Base-by-base conservation (phyloP, 2,329 filamentous ascomycete species). In the Cryphonectria nitschkei region DNA sequence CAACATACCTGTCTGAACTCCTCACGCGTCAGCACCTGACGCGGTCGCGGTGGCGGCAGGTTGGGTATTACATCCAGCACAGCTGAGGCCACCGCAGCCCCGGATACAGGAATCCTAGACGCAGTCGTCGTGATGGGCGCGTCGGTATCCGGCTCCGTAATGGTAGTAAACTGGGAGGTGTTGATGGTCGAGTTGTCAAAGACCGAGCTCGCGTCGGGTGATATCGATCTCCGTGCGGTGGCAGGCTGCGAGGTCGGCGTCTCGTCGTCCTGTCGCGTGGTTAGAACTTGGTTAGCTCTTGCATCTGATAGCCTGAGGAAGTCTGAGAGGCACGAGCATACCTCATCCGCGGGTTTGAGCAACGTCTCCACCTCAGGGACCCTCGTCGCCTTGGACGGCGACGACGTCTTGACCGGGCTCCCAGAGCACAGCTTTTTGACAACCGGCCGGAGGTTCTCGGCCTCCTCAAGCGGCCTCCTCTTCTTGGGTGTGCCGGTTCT, bases 121-220 rank as follows among this genome's bases (percentile, higher is more conserved):
- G 73, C 56, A 13, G 73, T 66, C 22, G 75, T 58, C 39, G 75
- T 69, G 73, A 71, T 56, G 58, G 75, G 61, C 68, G 73, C 67
- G 73, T 75, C 66, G 72, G 68, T 58, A 58, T 88, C 84, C 3
- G 84, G 84, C 73, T 87, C 85, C n/a, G 85, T 87, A 22, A 86
- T 76, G 34, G 80, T 77, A 0, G 85, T 88, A 32, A 80, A 80
- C 76, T 84, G 85, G 6, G 86, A 85, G 34, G 80, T 82, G 75
- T 87, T 84, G 72, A 81, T 78, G 64, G 75, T 78, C 0, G 85
- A 85, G 69, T 77, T 80, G 76, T 88, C 86, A 72, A 88, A 87
- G 54, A 87, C 76, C 29, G 85, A 86, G 26, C 83, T 84, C 19
- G 82, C 79, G 65, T 83, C 82, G 4, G 85, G 82, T 14, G 83